Conservation (phyloP, 805 yeast genomes). For the Phaffomyces opuntiae region DNA sequence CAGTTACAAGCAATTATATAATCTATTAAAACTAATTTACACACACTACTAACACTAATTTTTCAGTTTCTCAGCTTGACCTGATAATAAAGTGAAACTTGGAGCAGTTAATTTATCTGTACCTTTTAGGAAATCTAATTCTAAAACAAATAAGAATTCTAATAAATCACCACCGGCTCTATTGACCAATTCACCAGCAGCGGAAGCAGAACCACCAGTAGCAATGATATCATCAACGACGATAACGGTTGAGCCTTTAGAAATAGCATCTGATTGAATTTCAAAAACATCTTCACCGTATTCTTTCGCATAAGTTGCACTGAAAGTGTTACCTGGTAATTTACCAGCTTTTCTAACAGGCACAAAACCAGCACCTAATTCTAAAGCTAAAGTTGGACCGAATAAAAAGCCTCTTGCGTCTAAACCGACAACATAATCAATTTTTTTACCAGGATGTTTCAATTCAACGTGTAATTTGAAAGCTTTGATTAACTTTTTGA, state of each 20-base stretch:
- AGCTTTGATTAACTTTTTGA: constrained; percentile 75
- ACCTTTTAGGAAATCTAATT: constrained; percentile 91
- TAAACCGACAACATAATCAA: constrained; percentile 88
- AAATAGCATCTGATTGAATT: constrained; percentile 77
- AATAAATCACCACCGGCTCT: constrained; percentile 63
- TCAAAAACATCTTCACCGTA: constrained; percentile 89
- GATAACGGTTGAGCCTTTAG: constrained; percentile 72
- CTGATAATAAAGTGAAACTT: constrained; percentile 81
- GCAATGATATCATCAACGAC: constrained; percentile 96
- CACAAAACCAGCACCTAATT: constrained; percentile 81
- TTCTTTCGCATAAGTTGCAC: constrained; percentile 79
- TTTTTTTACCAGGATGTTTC: constrained; percentile 45
- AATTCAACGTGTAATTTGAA: constrained; percentile 67
- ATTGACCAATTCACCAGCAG: constrained; percentile 80
- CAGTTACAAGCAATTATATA: too few relatives aligned
- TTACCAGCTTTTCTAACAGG: constrained; percentile 96
- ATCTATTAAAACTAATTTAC: too few relatives aligned
- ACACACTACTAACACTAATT: not conserved
- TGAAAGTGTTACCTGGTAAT: constrained; percentile 76
- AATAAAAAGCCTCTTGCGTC: constrained; percentile 96
- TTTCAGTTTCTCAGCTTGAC: constrained; percentile 55
- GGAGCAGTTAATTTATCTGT: constrained; percentile 81
- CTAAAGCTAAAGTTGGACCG: constrained; percentile 93
- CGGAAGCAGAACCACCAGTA: constrained; percentile 94
- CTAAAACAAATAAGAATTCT: constrained; percentile 87